A percentile compares a stretch with the other conserved stretches of the same genome.
These are phyloP conservation scores for Wallacemonas collosoma DNA, from an alignment of 208 protist species.

Conservation along the genomic window DNA sequence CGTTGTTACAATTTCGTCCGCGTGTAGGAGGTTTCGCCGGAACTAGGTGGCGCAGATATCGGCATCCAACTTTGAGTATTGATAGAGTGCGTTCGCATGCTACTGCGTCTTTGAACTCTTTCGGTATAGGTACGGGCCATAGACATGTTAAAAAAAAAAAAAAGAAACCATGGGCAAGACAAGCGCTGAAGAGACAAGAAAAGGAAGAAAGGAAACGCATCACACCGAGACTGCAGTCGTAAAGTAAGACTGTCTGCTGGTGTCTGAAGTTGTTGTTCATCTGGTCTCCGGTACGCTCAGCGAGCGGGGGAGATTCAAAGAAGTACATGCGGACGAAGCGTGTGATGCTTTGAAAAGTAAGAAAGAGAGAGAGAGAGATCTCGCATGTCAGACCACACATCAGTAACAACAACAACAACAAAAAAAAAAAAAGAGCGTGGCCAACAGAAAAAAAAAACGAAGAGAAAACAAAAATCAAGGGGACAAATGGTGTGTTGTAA, in stretches of 20 bases:
- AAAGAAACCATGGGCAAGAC: background rate
- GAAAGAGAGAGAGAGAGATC: background rate
- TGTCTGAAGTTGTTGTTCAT: background rate
- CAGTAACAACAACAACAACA: conserved; percentile 2
- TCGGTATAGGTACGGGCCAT: too few relatives aligned
- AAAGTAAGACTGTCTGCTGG: background rate
- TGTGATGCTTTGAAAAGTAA: conserved; percentile 2
- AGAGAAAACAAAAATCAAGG: too few relatives aligned
- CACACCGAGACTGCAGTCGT: background rate
- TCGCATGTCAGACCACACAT: too few relatives aligned
- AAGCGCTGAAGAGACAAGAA: background rate
- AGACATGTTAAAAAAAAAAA: background rate
- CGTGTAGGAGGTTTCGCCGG: too few relatives aligned
- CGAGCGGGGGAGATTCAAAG: background rate
- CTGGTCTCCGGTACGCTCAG: background rate
- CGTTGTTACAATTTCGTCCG: too few relatives aligned
- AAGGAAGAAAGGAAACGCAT: conserved; percentile 7
- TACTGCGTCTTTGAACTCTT: too few relatives aligned
- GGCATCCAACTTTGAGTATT: too few relatives aligned
- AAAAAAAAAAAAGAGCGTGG: background rate
- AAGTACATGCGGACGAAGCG: background rate
- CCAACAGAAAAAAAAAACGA: background rate
- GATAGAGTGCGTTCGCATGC: too few relatives aligned
- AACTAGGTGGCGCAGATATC: too few relatives aligned
- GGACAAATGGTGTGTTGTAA: too few relatives aligned